phyloP scores from a whole-genome alignment of 768 basidiomycete species.

The Tremella fuciformis region DNA sequence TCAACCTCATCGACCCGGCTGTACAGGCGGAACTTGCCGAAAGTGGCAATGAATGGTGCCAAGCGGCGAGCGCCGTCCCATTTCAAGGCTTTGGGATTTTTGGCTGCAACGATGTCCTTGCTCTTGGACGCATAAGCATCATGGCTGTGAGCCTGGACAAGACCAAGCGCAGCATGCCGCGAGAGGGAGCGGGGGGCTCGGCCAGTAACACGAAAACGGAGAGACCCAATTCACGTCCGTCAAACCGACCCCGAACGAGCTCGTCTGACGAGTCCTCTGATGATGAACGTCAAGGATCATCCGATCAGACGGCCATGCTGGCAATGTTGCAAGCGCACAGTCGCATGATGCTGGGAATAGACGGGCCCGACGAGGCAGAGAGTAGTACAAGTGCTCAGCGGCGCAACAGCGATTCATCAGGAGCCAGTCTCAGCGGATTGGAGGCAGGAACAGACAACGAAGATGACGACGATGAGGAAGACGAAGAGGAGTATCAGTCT shows the following conservation, averaged over 20 bases:
- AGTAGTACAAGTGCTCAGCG: conserved; percentile 19
- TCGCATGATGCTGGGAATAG: conserved; percentile 46
- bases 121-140: neutral
- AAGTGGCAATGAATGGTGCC: too few species aligned
- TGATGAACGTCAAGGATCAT: conserved; percentile 22
- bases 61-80: neutral
- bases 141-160: neutral
- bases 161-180: neutral
- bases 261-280: conserved; percentile 11
- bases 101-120: neutral
- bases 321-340: conserved; percentile 48
- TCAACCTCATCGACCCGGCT: too few species aligned
- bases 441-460: conserved; percentile 17
- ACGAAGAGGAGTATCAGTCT: conserved; percentile 21
- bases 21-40: too few species aligned
- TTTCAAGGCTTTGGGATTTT: neutral
- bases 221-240: too few species aligned
- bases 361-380: conserved; percentile 13
- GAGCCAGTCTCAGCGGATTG: neutral
- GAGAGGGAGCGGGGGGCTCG: too few species aligned
- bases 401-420: neutral
- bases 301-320: conserved; percentile 40
- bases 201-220: too few species aligned
- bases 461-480: conserved; percentile 23
- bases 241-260: neutral